Evolutionary conservation across 768 basidiomycete genomes (phyloP), one percentile per base, ranked within the genome.

Genomic region (Tremella yokohamensis): DNA sequence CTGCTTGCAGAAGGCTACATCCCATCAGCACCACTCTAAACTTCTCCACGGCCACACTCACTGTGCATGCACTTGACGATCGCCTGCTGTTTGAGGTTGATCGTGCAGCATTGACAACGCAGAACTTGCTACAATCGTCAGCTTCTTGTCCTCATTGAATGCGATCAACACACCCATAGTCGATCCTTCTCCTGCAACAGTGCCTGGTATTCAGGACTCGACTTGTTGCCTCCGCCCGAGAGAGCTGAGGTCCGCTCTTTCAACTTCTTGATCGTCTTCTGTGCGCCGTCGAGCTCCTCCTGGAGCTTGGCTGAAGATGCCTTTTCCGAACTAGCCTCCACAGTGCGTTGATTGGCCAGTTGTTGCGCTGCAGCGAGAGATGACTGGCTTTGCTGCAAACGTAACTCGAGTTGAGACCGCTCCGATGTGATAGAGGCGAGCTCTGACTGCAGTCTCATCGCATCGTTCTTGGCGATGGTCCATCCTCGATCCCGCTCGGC

Each of bases 1-100:
- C 25, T 78, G 66, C 25, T 72, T 74, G 69, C 78, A 79, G 78
- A 93, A 93, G 0, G 90, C 90, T 91, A 63, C 9, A 34, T 34
- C 29, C 29, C 29, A 34, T 34, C n/a, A 22, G 38, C 54, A 7
- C 15, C 16, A 22, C 19, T 16, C 15, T 20, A 15, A 25, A 15
- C 18, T 61, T 52, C n/a, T 19, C 15, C n/a, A 19, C 22, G 25
- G 22, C 51, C 7, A 40, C 6, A 84, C 89, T 63, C 73, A 92
- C 90, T 89, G 73, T 94, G 92, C 83, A 88, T 85, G 80, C 91
- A 94, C 74, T 90, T 91, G 34, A 84, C 87, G 60, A 94, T 82
- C 39, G 90, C 83, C 3, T 87, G 86, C 49, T 84, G 83, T 18
- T 90, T 86, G 78, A 91, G 85, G 58, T 84, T 81, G 56, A 82